Evolutionary conservation across 306 rosid genomes (phyloP).

Genomic region (Pterocarpus santalinus): DNA sequence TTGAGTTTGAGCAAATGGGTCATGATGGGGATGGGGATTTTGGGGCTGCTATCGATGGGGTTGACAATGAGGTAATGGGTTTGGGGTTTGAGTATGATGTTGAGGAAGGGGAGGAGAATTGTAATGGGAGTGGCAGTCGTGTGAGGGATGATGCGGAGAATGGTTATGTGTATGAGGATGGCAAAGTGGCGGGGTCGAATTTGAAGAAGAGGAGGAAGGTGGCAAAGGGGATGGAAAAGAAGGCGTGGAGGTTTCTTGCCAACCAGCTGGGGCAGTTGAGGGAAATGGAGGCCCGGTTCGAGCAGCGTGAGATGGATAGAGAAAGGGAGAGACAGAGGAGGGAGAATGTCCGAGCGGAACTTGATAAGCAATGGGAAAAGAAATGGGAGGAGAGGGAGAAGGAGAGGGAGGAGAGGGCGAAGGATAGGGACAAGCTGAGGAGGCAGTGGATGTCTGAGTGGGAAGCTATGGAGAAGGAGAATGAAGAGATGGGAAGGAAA

Average conservation of each 20-base stretch:
- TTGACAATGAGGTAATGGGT: conserved; percentile 82
- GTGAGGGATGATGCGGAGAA: conserved; percentile 73
- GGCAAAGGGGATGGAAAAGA: conserved; percentile 71
- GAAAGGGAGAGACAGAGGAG: conserved; percentile 79
- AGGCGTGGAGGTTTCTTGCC: conserved; percentile 75
- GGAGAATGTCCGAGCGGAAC: conserved; percentile 64
- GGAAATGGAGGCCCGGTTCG: conserved; percentile 81
- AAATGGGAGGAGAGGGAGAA: conserved; percentile 75
- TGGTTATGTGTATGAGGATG: conserved; percentile 79
- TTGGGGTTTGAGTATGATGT: conserved; percentile 89
- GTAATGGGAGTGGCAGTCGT: conserved; percentile 58
- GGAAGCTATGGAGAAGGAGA: conserved; percentile 85
- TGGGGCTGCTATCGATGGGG: conserved; percentile 75
- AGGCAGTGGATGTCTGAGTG: conserved; percentile 75
- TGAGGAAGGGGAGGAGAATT: conserved; percentile 84
- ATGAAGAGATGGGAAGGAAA: conserved; percentile 78
- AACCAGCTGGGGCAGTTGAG: conserved; percentile 74
- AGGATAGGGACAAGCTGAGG: conserved; percentile 66
- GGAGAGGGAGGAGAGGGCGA: conserved; percentile 69
- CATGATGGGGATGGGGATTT: conserved; percentile 76
- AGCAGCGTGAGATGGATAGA: conserved; percentile 80
- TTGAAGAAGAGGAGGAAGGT: conserved; percentile 77
- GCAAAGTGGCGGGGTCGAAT: conserved; percentile 65
- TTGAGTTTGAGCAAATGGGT: conserved; percentile 82
- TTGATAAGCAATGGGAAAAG: conserved; percentile 76